Conservation (phyloP, 495 filamentous ascomycete genomes). For the Hypomontagnella monticulosa region DNA sequence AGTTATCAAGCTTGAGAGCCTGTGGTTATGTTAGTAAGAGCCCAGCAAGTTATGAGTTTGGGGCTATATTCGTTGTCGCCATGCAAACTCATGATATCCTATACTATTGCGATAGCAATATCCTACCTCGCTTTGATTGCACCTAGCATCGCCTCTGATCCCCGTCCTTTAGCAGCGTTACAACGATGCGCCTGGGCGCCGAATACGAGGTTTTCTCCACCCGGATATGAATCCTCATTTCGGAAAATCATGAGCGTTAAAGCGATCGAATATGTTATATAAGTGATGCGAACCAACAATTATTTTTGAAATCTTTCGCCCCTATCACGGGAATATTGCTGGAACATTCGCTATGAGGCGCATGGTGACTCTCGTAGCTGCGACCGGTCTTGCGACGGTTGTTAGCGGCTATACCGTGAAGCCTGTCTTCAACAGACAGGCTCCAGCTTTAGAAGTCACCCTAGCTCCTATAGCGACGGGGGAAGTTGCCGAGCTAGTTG, state of each 20-base stretch:
- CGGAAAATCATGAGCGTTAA: background rate
- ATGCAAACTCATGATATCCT: too few species aligned
- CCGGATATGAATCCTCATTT: conserved; percentile 1
- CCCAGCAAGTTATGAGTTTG: too few species aligned
- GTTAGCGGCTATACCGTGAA: conserved; percentile 1
- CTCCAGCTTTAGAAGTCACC: conserved; percentile 21
- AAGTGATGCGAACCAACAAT: too few species aligned
- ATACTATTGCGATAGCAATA: too few species aligned
- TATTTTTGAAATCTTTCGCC: too few species aligned
- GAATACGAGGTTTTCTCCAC: conserved; percentile 15
- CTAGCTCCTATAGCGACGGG: conserved; percentile 2
- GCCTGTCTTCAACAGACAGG: background rate
- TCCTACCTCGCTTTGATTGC: too few species aligned
- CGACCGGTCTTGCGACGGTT: conserved; percentile 3
- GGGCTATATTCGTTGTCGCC: too few species aligned
- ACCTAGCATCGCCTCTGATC: too few species aligned
- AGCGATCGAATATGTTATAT: background rate
- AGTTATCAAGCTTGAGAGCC: too few species aligned
- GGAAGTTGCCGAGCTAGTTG: conserved; percentile 23
- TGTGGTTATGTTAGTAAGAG: too few species aligned
- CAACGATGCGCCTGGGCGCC: background rate
- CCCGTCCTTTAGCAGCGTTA: too few species aligned
- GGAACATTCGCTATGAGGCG: conserved; percentile 16
- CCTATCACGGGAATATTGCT: background rate
- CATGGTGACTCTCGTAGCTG: conserved; percentile 3